These are phyloP conservation scores for Pichia sporocuriosa DNA, from an alignment of 805 yeast species.

Conservation along the genomic window DNA sequence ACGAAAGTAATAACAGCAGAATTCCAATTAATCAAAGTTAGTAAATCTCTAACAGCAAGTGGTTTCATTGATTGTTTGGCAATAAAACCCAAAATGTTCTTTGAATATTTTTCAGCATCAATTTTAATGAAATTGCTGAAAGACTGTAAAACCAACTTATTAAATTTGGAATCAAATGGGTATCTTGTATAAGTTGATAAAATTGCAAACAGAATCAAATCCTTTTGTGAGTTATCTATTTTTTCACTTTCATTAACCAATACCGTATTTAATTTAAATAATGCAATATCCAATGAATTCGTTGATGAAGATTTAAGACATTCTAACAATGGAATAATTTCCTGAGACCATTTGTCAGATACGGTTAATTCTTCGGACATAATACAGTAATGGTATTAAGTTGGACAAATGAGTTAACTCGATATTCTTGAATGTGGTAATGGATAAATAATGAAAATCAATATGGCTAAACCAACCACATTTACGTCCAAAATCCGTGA, in stretches of 20 bases:
- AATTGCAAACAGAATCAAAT: conserved; percentile 30
- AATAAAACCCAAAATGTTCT: conserved; percentile 36
- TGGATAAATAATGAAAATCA: too few relatives aligned
- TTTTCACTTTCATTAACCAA: conserved; percentile 19
- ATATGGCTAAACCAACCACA: too few relatives aligned
- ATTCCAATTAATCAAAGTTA: conserved; percentile 55
- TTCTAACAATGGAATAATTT: conserved; percentile 15
- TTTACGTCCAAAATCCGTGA: too few relatives aligned
- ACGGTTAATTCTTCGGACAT: conserved; percentile 10
- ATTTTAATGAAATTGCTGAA: conserved; percentile 32
- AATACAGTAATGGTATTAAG: not conserved
- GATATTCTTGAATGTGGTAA: too few relatives aligned
- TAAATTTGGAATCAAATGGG: conserved; percentile 46
- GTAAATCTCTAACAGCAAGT: conserved; percentile 49
- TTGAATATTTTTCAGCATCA: conserved; percentile 24
- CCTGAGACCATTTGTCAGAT: conserved; percentile 11
- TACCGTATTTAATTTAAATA: conserved; percentile 27
- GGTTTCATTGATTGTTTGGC: conserved; percentile 26
- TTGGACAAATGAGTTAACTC: not conserved
- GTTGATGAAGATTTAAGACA: conserved; percentile 30
- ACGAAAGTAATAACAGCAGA: conserved; percentile 31
- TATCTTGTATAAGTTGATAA: conserved; percentile 41
- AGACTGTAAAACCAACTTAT: conserved; percentile 35
- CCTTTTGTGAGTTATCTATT: conserved; percentile 20
- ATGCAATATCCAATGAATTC: conserved; percentile 30